Percentiles rank a stretch among this genome's conserved stretches.
These are phyloP conservation scores for Botrytis cinerea DNA, from an alignment of 2,329 filamentous ascomycete species.

Conservation along the genomic window DNA sequence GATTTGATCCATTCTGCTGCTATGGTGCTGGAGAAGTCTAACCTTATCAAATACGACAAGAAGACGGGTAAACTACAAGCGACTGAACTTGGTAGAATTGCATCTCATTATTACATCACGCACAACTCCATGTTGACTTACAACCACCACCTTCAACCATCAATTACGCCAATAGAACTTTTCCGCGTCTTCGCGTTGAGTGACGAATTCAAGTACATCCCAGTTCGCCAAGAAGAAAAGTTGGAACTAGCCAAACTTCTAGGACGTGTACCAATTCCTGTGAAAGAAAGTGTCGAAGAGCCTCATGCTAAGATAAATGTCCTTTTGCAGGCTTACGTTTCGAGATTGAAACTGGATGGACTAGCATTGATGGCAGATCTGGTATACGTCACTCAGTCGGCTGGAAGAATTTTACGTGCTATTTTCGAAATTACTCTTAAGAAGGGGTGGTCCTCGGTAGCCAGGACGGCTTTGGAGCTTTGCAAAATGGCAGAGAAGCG, in stretches of 20 bases:
- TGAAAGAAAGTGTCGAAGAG: slow-evolving; percentile 97
- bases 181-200: slow-evolving; percentile 96
- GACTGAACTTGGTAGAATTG: slow-evolving; percentile 91
- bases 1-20: slow-evolving; percentile 95
- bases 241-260: slow-evolving; percentile 91
- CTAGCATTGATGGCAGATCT: slow-evolving; percentile 96
- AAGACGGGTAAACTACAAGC: slow-evolving; percentile 85
- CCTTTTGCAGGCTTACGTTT: slow-evolving; percentile 93
- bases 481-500: slow-evolving; percentile 99
- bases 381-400: slow-evolving; percentile 97
- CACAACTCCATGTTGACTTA: slow-evolving; percentile 96
- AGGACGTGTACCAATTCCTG: slow-evolving; percentile 86
- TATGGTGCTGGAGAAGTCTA: slow-evolving; percentile 80
- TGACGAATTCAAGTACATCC: slow-evolving; percentile 98
- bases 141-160: slow-evolving; percentile 91
- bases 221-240: slow-evolving; percentile 96
- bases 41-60: slow-evolving; percentile 92
- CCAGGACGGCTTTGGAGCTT: slow-evolving; percentile 87
- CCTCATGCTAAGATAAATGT: slow-evolving; percentile 98
- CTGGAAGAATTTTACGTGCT: slow-evolving; percentile 90
- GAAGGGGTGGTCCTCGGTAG: slow-evolving; percentile 93
- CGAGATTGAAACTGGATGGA: slow-evolving; percentile 88
- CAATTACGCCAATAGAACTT: slow-evolving; percentile 89
- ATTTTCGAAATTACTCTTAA: slow-evolving; percentile 97
- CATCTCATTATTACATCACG: slow-evolving; percentile 98